These are phyloP conservation scores for sunflower (Helianthus annuus) DNA, from an alignment of 129 eudicot genomes.

Conservation along the genomic window DNA sequence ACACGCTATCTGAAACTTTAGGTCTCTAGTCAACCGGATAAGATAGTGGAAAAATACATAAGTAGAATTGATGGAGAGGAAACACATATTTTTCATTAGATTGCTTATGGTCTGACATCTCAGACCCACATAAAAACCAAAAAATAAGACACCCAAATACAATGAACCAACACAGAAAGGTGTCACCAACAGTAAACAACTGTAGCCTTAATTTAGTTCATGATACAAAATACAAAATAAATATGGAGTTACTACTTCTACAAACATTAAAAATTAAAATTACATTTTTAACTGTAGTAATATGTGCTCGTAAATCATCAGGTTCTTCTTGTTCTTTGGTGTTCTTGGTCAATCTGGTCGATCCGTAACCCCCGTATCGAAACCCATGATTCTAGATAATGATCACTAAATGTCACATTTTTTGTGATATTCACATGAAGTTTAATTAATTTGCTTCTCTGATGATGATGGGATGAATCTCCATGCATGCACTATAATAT, in stretches of 20 bases:
- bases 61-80: background rate
- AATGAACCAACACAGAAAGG: constrained; percentile 33
- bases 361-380: background rate
- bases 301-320: constrained; percentile 24
- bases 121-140: constrained; percentile 37
- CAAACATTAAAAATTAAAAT: constrained; percentile 22
- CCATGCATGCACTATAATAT: constrained; percentile 23
- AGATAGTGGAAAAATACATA: background rate
- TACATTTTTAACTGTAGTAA: constrained; percentile 16
- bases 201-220: constrained; percentile 31
- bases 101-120: constrained; percentile 10
- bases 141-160: constrained; percentile 29
- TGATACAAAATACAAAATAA: constrained; percentile 10
- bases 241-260: constrained; percentile 15
- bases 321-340: constrained; percentile 18
- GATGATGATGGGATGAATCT: constrained; percentile 16
- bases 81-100: constrained; percentile 15
- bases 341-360: constrained; percentile 5
- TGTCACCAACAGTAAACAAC: constrained; percentile 38
- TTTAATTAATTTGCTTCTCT: constrained; percentile 16
- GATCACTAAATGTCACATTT: background rate
- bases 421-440: constrained; percentile 28
- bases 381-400: background rate
- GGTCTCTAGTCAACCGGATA: background rate
- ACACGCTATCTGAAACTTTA: background rate